Percentiles rank a stretch among this genome's conserved stretches.
Evolutionary conservation across 169 alveolate species (phyloP).

Genomic region (Cryptosporidium sp.): DNA sequence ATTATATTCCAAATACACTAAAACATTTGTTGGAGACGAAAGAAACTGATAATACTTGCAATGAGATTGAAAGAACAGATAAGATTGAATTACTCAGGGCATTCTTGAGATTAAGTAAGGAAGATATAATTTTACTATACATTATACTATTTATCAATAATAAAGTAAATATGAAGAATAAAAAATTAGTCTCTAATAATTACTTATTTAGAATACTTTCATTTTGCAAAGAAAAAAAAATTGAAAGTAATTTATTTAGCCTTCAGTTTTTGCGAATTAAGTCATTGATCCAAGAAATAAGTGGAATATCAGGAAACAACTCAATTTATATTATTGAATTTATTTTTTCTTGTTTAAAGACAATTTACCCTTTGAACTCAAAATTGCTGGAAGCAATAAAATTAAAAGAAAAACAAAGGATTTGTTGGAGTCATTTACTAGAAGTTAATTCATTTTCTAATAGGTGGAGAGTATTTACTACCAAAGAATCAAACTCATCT

Average conservation of each 20-base stretch:
- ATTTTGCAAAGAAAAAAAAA: slow-evolving; percentile 25
- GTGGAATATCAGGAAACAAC: neutral
- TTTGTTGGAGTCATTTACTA: slow-evolving; percentile 25
- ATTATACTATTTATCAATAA: slow-evolving; percentile 1
- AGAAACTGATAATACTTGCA: neutral
- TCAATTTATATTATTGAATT: neutral
- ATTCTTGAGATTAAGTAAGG: slow-evolving; percentile 54
- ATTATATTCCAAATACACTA: slow-evolving; percentile 35
- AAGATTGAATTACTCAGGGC: slow-evolving; percentile 43
- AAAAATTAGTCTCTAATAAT: neutral
- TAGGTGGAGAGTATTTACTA: slow-evolving; percentile 20
- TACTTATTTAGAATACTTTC: slow-evolving; percentile 27
- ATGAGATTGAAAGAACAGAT: slow-evolving; percentile 4
- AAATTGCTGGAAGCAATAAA: slow-evolving; percentile 35
- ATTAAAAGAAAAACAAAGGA: slow-evolving; percentile 40
- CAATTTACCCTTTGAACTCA: slow-evolving; percentile 63
- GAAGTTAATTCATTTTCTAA: slow-evolving; percentile 13
- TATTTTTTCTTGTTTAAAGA: slow-evolving; percentile 38
- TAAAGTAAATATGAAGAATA: slow-evolving; percentile 3
- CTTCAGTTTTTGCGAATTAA: slow-evolving; percentile 60
- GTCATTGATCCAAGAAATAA: slow-evolving; percentile 13
- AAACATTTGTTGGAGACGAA: slow-evolving; percentile 22
- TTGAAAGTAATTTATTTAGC: slow-evolving; percentile 5
- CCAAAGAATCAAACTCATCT: neutral
- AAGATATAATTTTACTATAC: slow-evolving; percentile 32